Conservation (phyloP, 495 filamentous ascomycete species). For the Neurospora sp. region DNA sequence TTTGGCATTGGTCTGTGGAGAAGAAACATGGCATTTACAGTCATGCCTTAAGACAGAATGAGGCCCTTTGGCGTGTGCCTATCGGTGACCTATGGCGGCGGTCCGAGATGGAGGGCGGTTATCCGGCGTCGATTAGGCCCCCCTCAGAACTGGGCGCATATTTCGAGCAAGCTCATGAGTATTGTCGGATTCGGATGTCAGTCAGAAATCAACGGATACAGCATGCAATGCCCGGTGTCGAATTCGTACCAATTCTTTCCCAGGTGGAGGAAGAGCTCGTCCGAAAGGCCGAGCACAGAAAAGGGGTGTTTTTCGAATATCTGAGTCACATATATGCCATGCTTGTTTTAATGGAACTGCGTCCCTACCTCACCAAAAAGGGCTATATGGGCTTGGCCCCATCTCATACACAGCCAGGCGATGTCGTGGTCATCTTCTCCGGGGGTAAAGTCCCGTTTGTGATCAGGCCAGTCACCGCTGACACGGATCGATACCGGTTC, state of each 20-base stretch:
- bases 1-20: not conserved
- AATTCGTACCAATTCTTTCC: not conserved
- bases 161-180: not conserved
- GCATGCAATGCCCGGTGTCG: not conserved
- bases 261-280: not conserved
- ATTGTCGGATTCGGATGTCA: not conserved
- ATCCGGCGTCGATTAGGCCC: not conserved
- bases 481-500: not conserved
- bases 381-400: conserved; percentile 11
- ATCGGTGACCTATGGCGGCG: not conserved
- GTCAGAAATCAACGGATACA: not conserved
- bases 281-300: not conserved
- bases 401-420: not conserved
- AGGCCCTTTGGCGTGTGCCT: not conserved
- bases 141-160: not conserved
- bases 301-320: not conserved
- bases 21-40: not conserved
- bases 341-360: not conserved
- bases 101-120: not conserved
- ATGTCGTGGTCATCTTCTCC: conserved; percentile 6
- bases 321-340: too few relatives aligned
- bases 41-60: not conserved
- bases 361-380: conserved; percentile 4
- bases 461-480: not conserved
- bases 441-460: conserved; percentile 5